Conservation (phyloP, 1,284 basidiomycete genomes). For the Cutaneotrichosporon sp. region DNA sequence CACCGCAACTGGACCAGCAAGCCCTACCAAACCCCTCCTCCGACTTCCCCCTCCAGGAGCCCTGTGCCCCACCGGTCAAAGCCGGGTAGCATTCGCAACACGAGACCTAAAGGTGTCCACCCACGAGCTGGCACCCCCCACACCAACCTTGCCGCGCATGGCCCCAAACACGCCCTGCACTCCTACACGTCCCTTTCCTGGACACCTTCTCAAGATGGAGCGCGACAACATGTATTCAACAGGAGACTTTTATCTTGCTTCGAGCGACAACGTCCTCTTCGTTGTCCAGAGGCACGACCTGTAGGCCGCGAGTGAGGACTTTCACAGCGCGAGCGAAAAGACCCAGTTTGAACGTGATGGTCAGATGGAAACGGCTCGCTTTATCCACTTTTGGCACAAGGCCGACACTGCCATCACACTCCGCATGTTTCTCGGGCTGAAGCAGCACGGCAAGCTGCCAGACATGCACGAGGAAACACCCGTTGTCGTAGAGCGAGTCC, state of each 20-base stretch:
- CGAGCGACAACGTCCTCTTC: constrained; percentile 1
- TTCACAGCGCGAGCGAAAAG: background rate
- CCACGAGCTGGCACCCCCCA: background rate
- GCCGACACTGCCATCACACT: background rate
- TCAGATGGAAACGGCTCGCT: background rate
- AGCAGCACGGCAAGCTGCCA: background rate
- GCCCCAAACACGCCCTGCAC: too few species aligned
- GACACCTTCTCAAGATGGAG: background rate
- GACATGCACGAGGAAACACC: background rate
- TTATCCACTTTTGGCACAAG: background rate
- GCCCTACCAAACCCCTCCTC: too few species aligned
- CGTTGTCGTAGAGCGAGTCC: background rate
- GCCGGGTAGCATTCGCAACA: background rate
- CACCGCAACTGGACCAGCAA: too few species aligned
- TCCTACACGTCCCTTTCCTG: too few species aligned
- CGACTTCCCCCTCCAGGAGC: too few species aligned
- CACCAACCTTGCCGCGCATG: too few species aligned
- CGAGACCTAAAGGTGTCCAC: background rate
- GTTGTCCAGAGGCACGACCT: background rate
- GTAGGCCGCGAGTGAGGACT: background rate
- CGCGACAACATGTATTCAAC: background rate
- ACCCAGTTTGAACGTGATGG: background rate
- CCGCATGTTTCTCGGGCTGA: background rate
- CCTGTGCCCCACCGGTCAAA: background rate
- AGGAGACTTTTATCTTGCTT: background rate